Percentiles rank a stretch among this genome's conserved stretches.
phyloP scores from a whole-genome alignment of 1,284 basidiomycete species.

The Kwoniella shivajii region DNA sequence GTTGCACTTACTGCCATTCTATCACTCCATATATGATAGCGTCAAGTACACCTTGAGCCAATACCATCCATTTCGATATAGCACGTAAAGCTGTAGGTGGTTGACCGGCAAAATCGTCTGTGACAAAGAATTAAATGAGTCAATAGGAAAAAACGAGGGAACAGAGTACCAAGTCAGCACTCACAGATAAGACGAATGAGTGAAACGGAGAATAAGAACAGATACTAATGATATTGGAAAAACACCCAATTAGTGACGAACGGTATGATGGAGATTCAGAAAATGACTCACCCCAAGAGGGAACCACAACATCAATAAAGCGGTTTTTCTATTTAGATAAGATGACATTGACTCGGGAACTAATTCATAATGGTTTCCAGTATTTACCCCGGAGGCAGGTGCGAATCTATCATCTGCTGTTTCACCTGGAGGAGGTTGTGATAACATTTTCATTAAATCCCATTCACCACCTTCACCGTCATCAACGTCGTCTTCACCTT shows the following conservation, averaged over 20 bases:
- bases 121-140: background rate
- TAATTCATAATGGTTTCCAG: slow-evolving; percentile 40
- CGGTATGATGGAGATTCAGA: background rate
- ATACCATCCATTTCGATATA: slow-evolving; percentile 54
- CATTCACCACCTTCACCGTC: slow-evolving; percentile 39
- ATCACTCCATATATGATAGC: slow-evolving; percentile 54
- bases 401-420: slow-evolving; percentile 27
- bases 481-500: slow-evolving; percentile 13
- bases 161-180: background rate
- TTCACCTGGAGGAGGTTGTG: slow-evolving; percentile 25
- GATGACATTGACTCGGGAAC: slow-evolving; percentile 51
- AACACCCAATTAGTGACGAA: too few species aligned
- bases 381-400: slow-evolving; percentile 5
- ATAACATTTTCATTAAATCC: slow-evolving; percentile 46
- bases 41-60: slow-evolving; percentile 53
- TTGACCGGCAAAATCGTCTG: slow-evolving; percentile 45
- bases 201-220: slow-evolving; percentile 54
- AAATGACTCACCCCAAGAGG: slow-evolving; percentile 49
- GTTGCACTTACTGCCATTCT: slow-evolving; percentile 52
- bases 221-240: slow-evolving; percentile 38
- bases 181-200: slow-evolving; percentile 52
- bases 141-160: background rate
- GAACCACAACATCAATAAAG: slow-evolving; percentile 54
- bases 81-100: slow-evolving; percentile 47
- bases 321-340: slow-evolving; percentile 55